Conservation (phyloP, 345 rosid genomes). For the Gossypium anomalum region DNA sequence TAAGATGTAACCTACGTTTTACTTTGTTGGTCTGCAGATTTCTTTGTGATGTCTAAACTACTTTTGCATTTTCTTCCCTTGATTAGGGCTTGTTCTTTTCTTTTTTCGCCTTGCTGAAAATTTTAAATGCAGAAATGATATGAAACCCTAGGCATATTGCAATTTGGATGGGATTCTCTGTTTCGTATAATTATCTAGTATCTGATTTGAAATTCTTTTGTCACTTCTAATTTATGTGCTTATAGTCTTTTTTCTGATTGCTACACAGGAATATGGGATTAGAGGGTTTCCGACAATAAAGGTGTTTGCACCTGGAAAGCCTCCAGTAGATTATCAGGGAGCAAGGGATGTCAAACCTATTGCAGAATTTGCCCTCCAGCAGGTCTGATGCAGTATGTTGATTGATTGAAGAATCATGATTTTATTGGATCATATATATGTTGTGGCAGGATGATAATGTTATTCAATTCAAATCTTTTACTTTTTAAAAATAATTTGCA, state of each 20-base stretch:
- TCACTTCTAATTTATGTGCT: neutral
- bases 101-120: neutral
- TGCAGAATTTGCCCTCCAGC: slow-evolving; percentile 59
- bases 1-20: neutral
- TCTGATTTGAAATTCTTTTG: neutral
- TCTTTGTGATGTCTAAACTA: neutral
- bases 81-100: neutral
- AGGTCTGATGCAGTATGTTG: slow-evolving; percentile 45
- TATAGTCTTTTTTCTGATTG: neutral
- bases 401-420: neutral
- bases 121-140: neutral
- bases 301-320: slow-evolving; percentile 81
- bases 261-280: slow-evolving; percentile 73
- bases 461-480: neutral
- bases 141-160: neutral
- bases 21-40: neutral
- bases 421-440: neutral
- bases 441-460: neutral
- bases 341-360: slow-evolving; percentile 85
- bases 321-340: slow-evolving; percentile 91
- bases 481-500: neutral
- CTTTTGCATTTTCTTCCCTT: neutral
- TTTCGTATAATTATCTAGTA: neutral
- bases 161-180: neutral
- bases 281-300: slow-evolving; percentile 87